Evolutionary conservation across 2,329 filamentous ascomycete genomes (phyloP).

Genomic region (Juglanconis sp.): DNA sequence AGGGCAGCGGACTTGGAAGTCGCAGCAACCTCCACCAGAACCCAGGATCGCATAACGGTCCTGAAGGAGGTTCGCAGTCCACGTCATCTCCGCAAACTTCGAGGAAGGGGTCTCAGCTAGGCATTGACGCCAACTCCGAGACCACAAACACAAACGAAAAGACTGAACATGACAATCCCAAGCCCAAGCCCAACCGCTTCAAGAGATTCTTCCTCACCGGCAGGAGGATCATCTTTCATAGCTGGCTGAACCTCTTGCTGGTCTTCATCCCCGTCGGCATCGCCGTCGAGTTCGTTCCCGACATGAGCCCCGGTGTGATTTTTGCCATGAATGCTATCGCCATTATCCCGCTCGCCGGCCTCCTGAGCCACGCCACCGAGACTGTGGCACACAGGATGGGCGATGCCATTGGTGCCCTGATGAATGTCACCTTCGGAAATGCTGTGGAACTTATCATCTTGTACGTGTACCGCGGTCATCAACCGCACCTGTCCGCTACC

Average conservation of each 20-base stretch:
- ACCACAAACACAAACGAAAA: slow-evolving; percentile 8
- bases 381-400: slow-evolving; percentile 54
- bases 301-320: slow-evolving; percentile 36
- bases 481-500: background rate
- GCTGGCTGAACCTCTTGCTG: slow-evolving; percentile 64
- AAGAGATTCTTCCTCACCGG: slow-evolving; percentile 46
- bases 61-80: slow-evolving; percentile 32
- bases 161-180: slow-evolving; percentile 19
- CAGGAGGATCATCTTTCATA: slow-evolving; percentile 63
- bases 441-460: slow-evolving; percentile 62
- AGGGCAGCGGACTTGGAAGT: background rate
- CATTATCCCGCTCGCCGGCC: slow-evolving; percentile 55
- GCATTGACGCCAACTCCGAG: slow-evolving; percentile 21
- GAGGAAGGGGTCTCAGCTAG: slow-evolving; percentile 57
- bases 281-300: slow-evolving; percentile 41
- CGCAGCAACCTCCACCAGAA: slow-evolving; percentile 24
- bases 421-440: slow-evolving; percentile 63
- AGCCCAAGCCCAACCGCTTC: slow-evolving; percentile 29
- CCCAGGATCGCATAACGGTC: slow-evolving; percentile 20
- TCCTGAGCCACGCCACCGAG: slow-evolving; percentile 59
- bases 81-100: slow-evolving; percentile 47
- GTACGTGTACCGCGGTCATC: background rate
- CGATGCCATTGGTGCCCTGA: slow-evolving; percentile 55
- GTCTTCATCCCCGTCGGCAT: slow-evolving; percentile 71
- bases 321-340: slow-evolving; percentile 64